Percentiles rank a stretch among this genome's conserved stretches.
Conservation (phyloP, 345 rosid genomes). For the Arabidopsis suecica region DNA sequence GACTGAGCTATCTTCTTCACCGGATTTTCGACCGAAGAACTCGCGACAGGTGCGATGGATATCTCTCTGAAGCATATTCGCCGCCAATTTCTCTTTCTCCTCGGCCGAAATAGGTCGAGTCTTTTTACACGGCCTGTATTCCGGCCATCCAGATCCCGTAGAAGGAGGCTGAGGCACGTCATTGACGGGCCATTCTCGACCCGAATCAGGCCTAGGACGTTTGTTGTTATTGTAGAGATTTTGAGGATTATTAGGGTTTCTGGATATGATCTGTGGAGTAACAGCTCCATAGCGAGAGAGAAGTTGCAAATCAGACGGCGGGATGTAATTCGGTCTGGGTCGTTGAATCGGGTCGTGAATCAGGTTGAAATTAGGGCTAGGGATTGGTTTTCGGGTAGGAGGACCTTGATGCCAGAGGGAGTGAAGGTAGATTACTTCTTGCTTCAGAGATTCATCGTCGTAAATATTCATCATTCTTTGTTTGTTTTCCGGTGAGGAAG, state of each 20-base stretch:
- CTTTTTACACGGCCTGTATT: conserved; percentile 35
- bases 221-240: conserved; percentile 20
- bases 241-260: conserved; percentile 18
- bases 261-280: conserved; percentile 10
- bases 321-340: conserved; percentile 38
- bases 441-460: conserved; percentile 55
- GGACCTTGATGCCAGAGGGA: conserved; percentile 83
- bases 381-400: conserved; percentile 49
- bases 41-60: conserved; percentile 49
- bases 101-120: conserved; percentile 31
- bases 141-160: conserved; percentile 51
- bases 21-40: conserved; percentile 44
- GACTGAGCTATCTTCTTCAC: conserved; percentile 44
- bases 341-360: conserved; percentile 33
- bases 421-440: conserved; percentile 77
- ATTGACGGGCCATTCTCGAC: conserved; percentile 51
- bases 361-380: conserved; percentile 41
- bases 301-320: conserved; percentile 44
- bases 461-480: conserved; percentile 50
- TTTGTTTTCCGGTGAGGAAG: conserved; percentile 3
- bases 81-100: conserved; percentile 47
- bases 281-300: conserved; percentile 41
- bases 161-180: conserved; percentile 15
- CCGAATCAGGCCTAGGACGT: conserved; percentile 43
- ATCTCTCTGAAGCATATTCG: conserved; percentile 50